phyloP scores from a whole-genome alignment of 208 protist genomes.

The Crithidia thermophila region DNA sequence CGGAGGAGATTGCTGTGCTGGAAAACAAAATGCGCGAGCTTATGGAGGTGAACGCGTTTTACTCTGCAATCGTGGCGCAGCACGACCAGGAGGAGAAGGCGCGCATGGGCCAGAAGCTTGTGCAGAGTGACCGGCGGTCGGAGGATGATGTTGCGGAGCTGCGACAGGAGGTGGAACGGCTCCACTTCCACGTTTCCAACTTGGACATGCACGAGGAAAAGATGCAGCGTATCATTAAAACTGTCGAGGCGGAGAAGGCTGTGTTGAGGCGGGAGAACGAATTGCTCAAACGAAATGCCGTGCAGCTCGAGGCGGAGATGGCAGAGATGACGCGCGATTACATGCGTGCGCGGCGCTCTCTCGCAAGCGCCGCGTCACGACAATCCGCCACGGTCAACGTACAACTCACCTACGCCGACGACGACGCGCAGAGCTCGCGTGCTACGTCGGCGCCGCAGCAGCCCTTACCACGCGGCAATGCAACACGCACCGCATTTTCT shows the following conservation, averaged over 20 bases:
- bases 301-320: slow-evolving; percentile 50
- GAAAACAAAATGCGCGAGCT: slow-evolving; percentile 74
- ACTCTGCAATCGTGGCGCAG: slow-evolving; percentile 76
- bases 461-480: background rate
- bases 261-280: slow-evolving; percentile 38
- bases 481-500: background rate
- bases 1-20: slow-evolving; percentile 59
- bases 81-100: slow-evolving; percentile 66
- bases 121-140: background rate
- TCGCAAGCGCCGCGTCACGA: slow-evolving; percentile 6
- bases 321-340: slow-evolving; percentile 41
- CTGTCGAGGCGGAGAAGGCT: slow-evolving; percentile 40
- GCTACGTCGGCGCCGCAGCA: slow-evolving; percentile 14
- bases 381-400: slow-evolving; percentile 1
- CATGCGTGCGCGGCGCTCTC: slow-evolving; percentile 10
- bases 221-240: slow-evolving; percentile 42
- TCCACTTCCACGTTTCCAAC: slow-evolving; percentile 36
- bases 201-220: slow-evolving; percentile 45
- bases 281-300: slow-evolving; percentile 39
- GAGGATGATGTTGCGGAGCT: slow-evolving; percentile 24
- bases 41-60: slow-evolving; percentile 81
- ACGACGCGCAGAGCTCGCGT: background rate
- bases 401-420: background rate
- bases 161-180: slow-evolving; percentile 24
- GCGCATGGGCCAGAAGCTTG: slow-evolving; percentile 21